Evolutionary conservation across 495 filamentous ascomycete species (phyloP).

Genomic region (Astrothelium subdiscretum): DNA sequence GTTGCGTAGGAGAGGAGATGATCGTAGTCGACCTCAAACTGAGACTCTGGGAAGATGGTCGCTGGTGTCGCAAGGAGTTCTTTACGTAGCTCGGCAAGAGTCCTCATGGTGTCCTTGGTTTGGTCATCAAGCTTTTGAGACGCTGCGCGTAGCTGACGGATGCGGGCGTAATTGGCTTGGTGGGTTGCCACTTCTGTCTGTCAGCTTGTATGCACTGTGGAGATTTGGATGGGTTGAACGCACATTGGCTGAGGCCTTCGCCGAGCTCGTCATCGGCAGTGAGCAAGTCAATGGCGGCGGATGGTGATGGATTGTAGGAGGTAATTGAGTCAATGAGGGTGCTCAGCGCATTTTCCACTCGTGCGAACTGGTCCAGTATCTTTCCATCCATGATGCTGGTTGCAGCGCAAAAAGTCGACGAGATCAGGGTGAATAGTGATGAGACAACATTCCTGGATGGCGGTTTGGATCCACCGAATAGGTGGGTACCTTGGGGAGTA

Average conservation of each 20-base stretch:
- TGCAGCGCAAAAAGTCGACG: not conserved
- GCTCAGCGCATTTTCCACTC: constrained; percentile 54
- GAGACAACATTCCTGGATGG: too few relatives aligned
- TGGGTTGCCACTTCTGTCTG: constrained; percentile 47
- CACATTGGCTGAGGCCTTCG: constrained; percentile 47
- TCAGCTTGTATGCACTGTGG: not conserved
- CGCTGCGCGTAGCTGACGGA: constrained; percentile 48
- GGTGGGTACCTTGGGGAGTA: too few relatives aligned
- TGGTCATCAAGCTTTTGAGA: constrained; percentile 48
- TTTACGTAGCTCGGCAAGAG: constrained; percentile 53
- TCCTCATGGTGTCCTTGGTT: constrained; percentile 46
- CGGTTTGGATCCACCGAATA: too few relatives aligned
- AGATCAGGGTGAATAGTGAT: not conserved
- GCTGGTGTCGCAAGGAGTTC: constrained; percentile 50
- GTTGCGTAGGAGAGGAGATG: constrained; percentile 63
- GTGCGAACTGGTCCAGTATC: constrained; percentile 50
- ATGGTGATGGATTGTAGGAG: constrained; percentile 61
- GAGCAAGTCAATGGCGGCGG: constrained; percentile 51
- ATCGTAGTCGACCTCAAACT: constrained; percentile 40
- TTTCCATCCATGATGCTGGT: constrained; percentile 41
- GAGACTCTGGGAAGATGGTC: constrained; percentile 35
- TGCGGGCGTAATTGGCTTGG: constrained; percentile 53
- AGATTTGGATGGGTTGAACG: not conserved
- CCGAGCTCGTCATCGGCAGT: constrained; percentile 55
- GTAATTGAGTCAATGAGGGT: constrained; percentile 62